Conservation (phyloP, 345 rosid species). For the Gynandropsis gynandra region DNA sequence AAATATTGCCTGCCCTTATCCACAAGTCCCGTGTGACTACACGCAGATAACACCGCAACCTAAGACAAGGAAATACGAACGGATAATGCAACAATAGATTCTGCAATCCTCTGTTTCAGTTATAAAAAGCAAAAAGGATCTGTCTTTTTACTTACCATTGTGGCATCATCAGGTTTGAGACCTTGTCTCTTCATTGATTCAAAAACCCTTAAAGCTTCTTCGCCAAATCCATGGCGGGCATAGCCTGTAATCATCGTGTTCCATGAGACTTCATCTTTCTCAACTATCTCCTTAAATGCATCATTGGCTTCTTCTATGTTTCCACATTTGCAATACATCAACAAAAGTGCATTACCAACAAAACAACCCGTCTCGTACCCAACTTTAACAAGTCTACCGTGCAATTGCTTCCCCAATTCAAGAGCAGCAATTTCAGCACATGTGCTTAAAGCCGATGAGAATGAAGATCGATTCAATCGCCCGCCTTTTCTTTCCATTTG, state of each 20-base stretch:
- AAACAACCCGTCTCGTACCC: slow-evolving; percentile 53
- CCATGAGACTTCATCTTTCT: slow-evolving; percentile 61
- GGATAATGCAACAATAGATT: background rate
- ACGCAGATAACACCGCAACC: slow-evolving; percentile 64
- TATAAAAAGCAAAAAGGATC: background rate
- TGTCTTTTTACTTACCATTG: slow-evolving; percentile 34
- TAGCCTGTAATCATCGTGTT: slow-evolving; percentile 65
- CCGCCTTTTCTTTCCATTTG: slow-evolving; percentile 62
- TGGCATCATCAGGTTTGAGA: slow-evolving; percentile 50
- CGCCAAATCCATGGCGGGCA: slow-evolving; percentile 59
- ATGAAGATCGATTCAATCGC: slow-evolving; percentile 50
- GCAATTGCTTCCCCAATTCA: slow-evolving; percentile 64
- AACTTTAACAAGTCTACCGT: slow-evolving; percentile 52
- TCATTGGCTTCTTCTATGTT: slow-evolving; percentile 54
- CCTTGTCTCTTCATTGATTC: slow-evolving; percentile 53
- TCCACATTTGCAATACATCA: slow-evolving; percentile 71
- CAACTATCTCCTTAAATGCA: slow-evolving; percentile 47
- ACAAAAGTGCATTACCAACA: slow-evolving; percentile 64
- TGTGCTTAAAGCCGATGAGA: slow-evolving; percentile 52
- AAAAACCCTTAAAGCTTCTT: slow-evolving; percentile 44
- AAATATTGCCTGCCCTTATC: slow-evolving; percentile 49
- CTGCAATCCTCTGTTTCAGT: background rate
- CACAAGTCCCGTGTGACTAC: slow-evolving; percentile 60
- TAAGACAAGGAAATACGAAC: slow-evolving; percentile 20
- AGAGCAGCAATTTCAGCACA: slow-evolving; percentile 57